Percentiles rank a stretch among this genome's conserved stretches.
Evolutionary conservation across 2,329 filamentous ascomycete species (phyloP).

Genomic region (Xylariaceae sp.): DNA sequence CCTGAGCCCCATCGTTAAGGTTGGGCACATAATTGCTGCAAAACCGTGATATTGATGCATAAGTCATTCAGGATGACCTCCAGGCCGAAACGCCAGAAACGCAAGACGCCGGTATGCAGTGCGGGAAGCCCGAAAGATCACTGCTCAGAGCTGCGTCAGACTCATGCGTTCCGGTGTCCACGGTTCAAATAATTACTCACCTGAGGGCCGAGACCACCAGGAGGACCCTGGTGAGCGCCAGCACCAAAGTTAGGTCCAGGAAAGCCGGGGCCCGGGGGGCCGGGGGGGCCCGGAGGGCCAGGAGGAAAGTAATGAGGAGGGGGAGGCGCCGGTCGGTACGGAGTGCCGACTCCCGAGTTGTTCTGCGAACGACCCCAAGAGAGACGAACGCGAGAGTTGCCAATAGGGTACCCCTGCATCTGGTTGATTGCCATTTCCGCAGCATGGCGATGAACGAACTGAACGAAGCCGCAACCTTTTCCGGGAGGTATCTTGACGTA

Average conservation of each 20-base stretch:
- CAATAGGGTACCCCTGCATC: slow-evolving; percentile 99
- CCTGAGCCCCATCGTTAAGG: slow-evolving; percentile 6
- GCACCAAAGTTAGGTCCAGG: slow-evolving; percentile 18
- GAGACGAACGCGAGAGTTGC: slow-evolving; percentile 93
- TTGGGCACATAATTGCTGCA: slow-evolving; percentile 7
- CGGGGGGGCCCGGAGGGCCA: slow-evolving; percentile 21
- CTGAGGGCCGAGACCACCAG: slow-evolving; percentile 26
- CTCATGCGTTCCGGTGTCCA: too few species aligned
- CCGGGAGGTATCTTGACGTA: slow-evolving; percentile 99
- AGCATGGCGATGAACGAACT: slow-evolving; percentile 97
- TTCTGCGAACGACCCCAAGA: slow-evolving; percentile 98
- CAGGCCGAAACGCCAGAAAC: slow-evolving; percentile 26
- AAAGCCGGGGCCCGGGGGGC: slow-evolving; percentile 21
- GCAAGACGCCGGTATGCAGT: slow-evolving; percentile 27
- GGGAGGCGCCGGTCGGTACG: slow-evolving; percentile 82
- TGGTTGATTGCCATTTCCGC: slow-evolving; percentile 99
- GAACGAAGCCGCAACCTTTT: slow-evolving; percentile 98
- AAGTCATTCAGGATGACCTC: slow-evolving; percentile 20
- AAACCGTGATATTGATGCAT: slow-evolving; percentile 23
- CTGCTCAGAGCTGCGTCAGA: too few species aligned
- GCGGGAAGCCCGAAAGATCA: too few species aligned
- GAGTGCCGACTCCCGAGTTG: slow-evolving; percentile 96
- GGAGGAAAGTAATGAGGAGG: slow-evolving; percentile 27
- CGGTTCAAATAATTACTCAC: too few species aligned
- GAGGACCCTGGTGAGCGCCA: slow-evolving; percentile 22